These are phyloP conservation scores for Rhizodiscina lignyota DNA, from an alignment of 495 filamentous ascomycete species.

Conservation along the genomic window DNA sequence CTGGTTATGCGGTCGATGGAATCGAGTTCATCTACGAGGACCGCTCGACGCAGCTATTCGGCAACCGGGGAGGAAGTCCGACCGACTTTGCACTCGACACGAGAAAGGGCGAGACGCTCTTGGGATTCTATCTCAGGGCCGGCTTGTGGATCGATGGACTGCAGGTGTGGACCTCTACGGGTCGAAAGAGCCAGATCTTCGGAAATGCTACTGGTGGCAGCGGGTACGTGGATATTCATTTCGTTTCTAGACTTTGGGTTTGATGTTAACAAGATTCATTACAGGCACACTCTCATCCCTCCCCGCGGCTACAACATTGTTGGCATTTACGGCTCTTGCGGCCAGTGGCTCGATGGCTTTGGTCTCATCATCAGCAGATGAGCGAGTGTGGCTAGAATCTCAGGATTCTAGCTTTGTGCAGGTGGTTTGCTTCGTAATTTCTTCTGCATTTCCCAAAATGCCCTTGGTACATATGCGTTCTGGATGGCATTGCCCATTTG, in stretches of 20 bases:
- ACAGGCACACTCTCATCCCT: conserved; percentile 74
- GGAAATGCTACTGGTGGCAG: conserved; percentile 71
- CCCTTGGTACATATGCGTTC: too few species aligned
- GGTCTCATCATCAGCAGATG: conserved; percentile 64
- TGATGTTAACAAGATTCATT: conserved; percentile 6
- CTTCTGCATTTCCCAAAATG: too few species aligned
- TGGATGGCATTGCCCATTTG: too few species aligned
- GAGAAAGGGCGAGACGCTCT: conserved; percentile 66
- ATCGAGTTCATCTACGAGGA: conserved; percentile 92
- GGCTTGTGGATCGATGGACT: conserved; percentile 81
- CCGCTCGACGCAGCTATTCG: conserved; percentile 72
- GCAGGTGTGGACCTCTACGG: conserved; percentile 77
- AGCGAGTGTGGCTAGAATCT: neutral
- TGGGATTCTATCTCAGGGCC: conserved; percentile 72
- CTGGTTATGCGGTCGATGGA: conserved; percentile 65
- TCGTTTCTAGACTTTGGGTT: conserved; percentile 8
- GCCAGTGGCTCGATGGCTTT: conserved; percentile 75
- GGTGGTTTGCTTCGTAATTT: too few species aligned
- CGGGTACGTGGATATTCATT: conserved; percentile 40
- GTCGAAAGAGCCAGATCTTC: conserved; percentile 68
- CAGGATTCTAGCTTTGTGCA: too few species aligned
- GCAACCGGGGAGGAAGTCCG: conserved; percentile 58
- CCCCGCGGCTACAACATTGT: conserved; percentile 80
- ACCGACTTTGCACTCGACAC: conserved; percentile 66
- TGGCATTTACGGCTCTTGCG: conserved; percentile 72